Conservation (phyloP, 257 asterid species). For the Solanum appendiculatum region DNA sequence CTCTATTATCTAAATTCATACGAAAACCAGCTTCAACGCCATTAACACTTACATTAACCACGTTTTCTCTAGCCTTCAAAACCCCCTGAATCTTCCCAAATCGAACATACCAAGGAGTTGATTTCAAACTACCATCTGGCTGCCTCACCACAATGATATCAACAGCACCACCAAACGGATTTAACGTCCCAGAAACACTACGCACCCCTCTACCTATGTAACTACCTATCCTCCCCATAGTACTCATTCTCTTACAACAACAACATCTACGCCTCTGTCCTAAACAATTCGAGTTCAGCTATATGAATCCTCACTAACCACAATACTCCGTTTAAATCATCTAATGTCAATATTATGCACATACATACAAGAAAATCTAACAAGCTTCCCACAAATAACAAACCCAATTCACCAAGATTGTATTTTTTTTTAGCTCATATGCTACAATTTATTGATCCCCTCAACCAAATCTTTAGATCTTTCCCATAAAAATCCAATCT, state of each 20-base stretch:
- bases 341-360: background rate
- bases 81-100: constrained; percentile 28
- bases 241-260: constrained; percentile 32
- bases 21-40: constrained; percentile 49
- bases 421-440: background rate
- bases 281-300: background rate
- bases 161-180: constrained; percentile 27
- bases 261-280: background rate
- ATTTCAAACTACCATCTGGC: constrained; percentile 14
- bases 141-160: constrained; percentile 19
- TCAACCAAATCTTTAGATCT: background rate
- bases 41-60: constrained; percentile 49
- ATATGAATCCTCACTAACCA: background rate
- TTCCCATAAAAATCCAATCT: constrained; percentile 1
- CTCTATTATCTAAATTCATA: constrained; percentile 57
- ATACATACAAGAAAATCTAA: background rate
- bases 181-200: constrained; percentile 16
- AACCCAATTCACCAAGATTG: constrained; percentile 4
- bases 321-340: background rate
- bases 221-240: constrained; percentile 66
- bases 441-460: background rate
- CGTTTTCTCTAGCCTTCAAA: constrained; percentile 52
- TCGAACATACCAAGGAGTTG: constrained; percentile 19
- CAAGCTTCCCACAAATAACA: constrained; percentile 4
- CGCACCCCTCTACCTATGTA: constrained; percentile 28